These are phyloP conservation scores for Eucalyptus erythrocorys DNA, from an alignment of 345 rosid genomes.

Conservation along the genomic window DNA sequence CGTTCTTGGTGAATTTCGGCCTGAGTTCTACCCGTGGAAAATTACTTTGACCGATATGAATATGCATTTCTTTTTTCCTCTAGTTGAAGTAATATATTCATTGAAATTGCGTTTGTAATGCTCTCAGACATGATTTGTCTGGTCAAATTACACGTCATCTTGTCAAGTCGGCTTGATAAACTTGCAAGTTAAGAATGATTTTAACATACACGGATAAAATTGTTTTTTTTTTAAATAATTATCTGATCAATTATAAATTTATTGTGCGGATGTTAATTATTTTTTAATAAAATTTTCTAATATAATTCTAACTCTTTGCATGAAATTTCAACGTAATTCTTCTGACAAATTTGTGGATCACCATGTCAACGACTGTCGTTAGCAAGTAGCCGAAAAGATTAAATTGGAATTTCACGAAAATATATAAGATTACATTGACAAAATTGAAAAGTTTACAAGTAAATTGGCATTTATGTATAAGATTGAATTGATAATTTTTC, in stretches of 20 bases:
- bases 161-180: not conserved
- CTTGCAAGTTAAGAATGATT: not conserved
- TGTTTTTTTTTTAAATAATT: fast-evolving
- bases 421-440: not conserved
- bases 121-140: not conserved
- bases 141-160: not conserved
- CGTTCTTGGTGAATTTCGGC: not conserved
- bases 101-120: not conserved
- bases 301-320: fast-evolving
- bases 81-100: not conserved
- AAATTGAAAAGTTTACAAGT: not conserved
- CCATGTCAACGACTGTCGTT: fast-evolving
- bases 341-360: fast-evolving
- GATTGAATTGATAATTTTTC: not conserved
- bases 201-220: not conserved
- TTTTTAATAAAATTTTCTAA: not conserved
- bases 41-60: not conserved
- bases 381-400: fast-evolving
- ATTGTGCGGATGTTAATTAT: fast-evolving
- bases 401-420: fast-evolving
- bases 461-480: fast-evolving
- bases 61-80: not conserved
- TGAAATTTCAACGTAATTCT: not conserved
- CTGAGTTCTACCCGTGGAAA: not conserved
- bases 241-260: not conserved